Evolutionary conservation across 2,329 filamentous ascomycete genomes (phyloP), one percentile per base, ranked within the genome.

Genomic region (Cytospora mali): DNA sequence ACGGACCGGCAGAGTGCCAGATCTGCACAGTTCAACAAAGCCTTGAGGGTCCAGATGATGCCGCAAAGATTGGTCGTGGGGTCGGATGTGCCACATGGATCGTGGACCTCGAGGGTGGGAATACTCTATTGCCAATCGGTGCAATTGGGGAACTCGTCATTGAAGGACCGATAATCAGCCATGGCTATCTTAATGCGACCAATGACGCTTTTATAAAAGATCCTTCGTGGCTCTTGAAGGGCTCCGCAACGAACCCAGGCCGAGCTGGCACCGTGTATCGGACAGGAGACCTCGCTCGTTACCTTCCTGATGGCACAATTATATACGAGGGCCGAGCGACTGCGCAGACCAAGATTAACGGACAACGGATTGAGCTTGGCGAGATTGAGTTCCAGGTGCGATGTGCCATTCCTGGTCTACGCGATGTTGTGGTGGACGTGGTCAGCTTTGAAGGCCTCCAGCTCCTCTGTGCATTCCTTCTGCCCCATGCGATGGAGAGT

Each of bases 1-100:
- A 84, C 51, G 81, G 81, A 0, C 81, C 81, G 3, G 82, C 80
- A 0, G 81, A 84, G 68, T 84, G 81, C 62, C 84, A 81, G 0
- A 80, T 84, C 2, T 70, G 69, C 62, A 70, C 70, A 2, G 64
- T 71, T 29, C 69, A 70, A 51, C 65, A 57, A 63, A 68, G 62
- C 42, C 35, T 39, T 39, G 18, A 39, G 9, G 35, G 35, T 18
- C 10, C 35, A 39, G 35, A 39, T 48, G 33, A 11, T 5, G 27
- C 35, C n/a, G 42, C 13, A 16, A 27, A 6, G 10, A 56, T 56
- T 27, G 54, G 54, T 11, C 29, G 27, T 10, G 33, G 33, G 4
- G 4, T 42, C 10, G 54, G 31, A 16, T 6, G 10, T 9, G 13
- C 6, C 4, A 6, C 6, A 5, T 56, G 54, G 54, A 27, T 56